phyloP scores from a whole-genome alignment of 306 rosid genomes.

The Medicago lupulina region DNA sequence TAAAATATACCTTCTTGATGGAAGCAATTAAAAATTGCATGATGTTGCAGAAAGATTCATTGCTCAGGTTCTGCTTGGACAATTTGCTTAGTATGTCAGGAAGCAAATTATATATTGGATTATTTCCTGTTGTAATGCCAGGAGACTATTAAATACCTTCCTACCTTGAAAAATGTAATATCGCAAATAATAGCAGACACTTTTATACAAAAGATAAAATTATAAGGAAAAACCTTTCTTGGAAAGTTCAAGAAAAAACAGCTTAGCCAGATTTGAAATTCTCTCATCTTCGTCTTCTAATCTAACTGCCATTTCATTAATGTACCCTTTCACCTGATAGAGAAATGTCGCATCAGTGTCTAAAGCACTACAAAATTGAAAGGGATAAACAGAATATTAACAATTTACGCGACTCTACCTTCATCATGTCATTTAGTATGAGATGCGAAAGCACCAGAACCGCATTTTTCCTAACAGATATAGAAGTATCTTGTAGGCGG shows the following conservation, averaged over 20 bases:
- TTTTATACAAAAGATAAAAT: not conserved
- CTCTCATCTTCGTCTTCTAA: conserved; percentile 90
- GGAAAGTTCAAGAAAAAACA: conserved; percentile 85
- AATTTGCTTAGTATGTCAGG: conserved; percentile 95
- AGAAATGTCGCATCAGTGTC: conserved; percentile 45
- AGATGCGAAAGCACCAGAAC: conserved; percentile 99
- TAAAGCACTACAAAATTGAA: conserved; percentile 33
- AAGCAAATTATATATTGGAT: conserved; percentile 93
- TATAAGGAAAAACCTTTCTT: conserved; percentile 72
- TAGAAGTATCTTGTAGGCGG: conserved; percentile 74
- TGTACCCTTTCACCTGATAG: conserved; percentile 90
- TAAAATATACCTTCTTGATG: conserved; percentile 77
- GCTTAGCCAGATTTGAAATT: conserved; percentile 88
- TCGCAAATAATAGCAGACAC: conserved; percentile 40
- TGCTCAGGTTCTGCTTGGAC: conserved; percentile 72
- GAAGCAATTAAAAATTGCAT: conserved; percentile 97
- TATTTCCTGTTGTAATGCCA: conserved; percentile 67
- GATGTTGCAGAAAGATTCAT: conserved; percentile 85
- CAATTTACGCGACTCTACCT: conserved; percentile 58
- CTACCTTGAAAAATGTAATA: not conserved
- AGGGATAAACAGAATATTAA: conserved; percentile 4
- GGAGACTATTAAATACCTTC: conserved; percentile 27
- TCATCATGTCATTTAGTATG: conserved; percentile 98
- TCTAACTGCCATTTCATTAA: conserved; percentile 87
- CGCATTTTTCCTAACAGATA: conserved; percentile 91